Percentiles rank a stretch among this genome's conserved stretches.
These are phyloP conservation scores for Fraxinus sp. DNA, from an alignment of 305 asterid genomes.

Conservation along the genomic window DNA sequence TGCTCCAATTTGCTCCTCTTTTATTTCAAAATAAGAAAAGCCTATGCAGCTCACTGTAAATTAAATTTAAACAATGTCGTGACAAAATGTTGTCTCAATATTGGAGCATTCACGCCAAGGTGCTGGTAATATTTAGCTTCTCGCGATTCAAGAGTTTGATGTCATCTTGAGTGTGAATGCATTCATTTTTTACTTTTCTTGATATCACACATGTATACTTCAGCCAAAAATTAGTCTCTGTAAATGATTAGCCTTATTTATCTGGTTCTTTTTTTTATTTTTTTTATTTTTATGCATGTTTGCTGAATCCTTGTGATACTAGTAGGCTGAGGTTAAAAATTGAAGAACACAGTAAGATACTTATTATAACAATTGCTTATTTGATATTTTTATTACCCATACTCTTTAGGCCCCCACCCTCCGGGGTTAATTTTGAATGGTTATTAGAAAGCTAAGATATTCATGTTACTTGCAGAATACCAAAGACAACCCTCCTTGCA, in stretches of 20 bases:
- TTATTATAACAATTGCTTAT: not conserved
- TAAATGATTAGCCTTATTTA: not conserved
- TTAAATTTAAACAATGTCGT: not conserved
- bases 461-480: constrained; percentile 54
- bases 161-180: not conserved
- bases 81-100: not conserved
- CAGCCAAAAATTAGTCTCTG: not conserved
- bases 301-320: not conserved
- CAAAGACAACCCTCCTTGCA: constrained; percentile 98
- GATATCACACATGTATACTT: not conserved
- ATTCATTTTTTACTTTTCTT: not conserved
- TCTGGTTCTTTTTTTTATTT: not conserved
- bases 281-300: not conserved
- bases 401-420: not conserved
- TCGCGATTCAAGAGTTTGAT: not conserved
- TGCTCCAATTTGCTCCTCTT: not conserved
- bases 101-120: not conserved
- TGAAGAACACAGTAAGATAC: not conserved
- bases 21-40: not conserved
- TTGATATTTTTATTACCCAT: not conserved
- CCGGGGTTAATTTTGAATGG: not conserved
- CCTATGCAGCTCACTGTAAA: not conserved
- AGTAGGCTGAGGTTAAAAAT: not conserved
- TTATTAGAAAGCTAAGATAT: not conserved
- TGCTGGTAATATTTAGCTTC: not conserved